Evolutionary conservation across 2,329 filamentous ascomycete genomes (phyloP).

Genomic region (Epichloe uncinata): DNA sequence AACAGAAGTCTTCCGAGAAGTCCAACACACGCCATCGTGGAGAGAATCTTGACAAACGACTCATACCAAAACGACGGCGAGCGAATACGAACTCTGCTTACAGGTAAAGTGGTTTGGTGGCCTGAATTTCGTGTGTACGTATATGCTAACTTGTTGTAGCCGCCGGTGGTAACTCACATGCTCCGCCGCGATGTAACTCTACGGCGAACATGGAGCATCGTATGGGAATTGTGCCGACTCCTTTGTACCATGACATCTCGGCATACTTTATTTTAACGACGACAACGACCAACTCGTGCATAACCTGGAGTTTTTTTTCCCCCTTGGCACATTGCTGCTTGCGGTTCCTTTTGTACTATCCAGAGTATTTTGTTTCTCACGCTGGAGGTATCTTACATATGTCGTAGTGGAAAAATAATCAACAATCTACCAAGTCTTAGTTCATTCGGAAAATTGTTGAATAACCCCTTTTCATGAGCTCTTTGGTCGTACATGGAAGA

Average conservation of each 20-base stretch:
- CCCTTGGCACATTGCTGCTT: not conserved
- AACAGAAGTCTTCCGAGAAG: conserved; percentile 17
- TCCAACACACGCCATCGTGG: conserved; percentile 10
- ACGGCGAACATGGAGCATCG: not conserved
- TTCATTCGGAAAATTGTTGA: not conserved
- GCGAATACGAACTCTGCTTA: conserved; percentile 25
- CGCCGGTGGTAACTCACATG: conserved; percentile 20
- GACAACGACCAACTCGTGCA: conserved; percentile 5
- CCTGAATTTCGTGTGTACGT: not conserved
- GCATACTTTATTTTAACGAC: not conserved
- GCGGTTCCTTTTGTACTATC: not conserved
- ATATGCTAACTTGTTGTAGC: conserved; percentile 11
- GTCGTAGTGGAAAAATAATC: not conserved
- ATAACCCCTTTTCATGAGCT: no score
- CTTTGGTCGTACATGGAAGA: no score
- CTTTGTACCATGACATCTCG: not conserved
- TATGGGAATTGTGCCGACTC: not conserved
- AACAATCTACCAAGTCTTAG: not conserved
- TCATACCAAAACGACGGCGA: conserved; percentile 19
- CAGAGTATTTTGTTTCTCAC: not conserved
- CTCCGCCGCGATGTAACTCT: not conserved
- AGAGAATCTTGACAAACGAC: conserved; percentile 7
- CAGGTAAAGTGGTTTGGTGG: conserved; percentile 15
- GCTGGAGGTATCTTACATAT: not conserved
- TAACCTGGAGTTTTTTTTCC: not conserved